Percentiles rank a stretch among this genome's conserved stretches.
These are phyloP conservation scores for Dunaliella salina DNA, from an alignment of 163 green algal species.

Conservation along the genomic window DNA sequence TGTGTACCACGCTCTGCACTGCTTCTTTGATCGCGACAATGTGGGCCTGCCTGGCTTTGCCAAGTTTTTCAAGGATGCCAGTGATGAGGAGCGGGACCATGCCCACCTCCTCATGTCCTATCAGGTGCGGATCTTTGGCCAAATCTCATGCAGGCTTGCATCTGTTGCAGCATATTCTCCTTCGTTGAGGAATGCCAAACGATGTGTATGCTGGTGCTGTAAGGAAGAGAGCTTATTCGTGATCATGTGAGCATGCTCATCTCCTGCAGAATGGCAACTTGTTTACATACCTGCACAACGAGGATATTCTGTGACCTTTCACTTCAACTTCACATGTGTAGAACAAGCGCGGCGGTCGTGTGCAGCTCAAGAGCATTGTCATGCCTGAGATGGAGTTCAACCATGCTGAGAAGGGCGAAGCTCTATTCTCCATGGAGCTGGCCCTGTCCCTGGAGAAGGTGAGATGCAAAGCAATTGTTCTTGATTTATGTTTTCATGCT, in stretches of 20 bases:
- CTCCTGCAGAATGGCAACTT: too few relatives aligned
- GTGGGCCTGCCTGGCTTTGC: constrained; percentile 85
- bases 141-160: too few relatives aligned
- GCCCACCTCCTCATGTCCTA: constrained; percentile 86
- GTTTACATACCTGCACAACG: too few relatives aligned
- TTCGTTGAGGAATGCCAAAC: too few relatives aligned
- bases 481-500: too few relatives aligned
- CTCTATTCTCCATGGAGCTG: constrained; percentile 79
- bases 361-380: constrained; percentile 63
- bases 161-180: too few relatives aligned
- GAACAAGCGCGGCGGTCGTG: constrained; percentile 71
- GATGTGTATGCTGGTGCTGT: too few relatives aligned
- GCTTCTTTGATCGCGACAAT: constrained; percentile 91
- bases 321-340: constrained; percentile 31
- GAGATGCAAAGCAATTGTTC: neutral
- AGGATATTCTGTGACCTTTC: too few relatives aligned
- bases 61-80: constrained; percentile 74
- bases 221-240: too few relatives aligned
- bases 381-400: constrained; percentile 61
- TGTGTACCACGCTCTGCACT: constrained; percentile 86
- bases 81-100: constrained; percentile 75
- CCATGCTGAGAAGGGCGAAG: constrained; percentile 57
- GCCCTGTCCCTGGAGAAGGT: constrained; percentile 73
- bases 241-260: too few relatives aligned
- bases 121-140: too few relatives aligned